These are phyloP conservation scores for Xylaria sp. DNA, from an alignment of 2,329 filamentous ascomycete genomes.

Conservation along the genomic window DNA sequence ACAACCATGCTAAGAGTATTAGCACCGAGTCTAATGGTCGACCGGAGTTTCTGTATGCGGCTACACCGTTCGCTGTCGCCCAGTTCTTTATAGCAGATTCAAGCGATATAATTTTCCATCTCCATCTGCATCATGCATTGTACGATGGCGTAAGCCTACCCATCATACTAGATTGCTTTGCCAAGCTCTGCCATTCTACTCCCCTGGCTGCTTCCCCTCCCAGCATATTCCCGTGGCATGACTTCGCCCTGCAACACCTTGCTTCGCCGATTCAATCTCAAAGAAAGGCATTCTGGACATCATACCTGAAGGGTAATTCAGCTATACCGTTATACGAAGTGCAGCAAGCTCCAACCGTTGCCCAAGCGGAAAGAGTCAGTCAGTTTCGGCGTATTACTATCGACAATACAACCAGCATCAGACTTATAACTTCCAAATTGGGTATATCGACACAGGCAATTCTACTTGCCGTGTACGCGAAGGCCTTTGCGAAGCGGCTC, in stretches of 20 bases:
- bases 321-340: neutral
- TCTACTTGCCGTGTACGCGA: constrained; percentile 78
- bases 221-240: constrained; percentile 43
- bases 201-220: neutral
- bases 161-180: constrained; percentile 63
- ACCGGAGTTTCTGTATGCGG: constrained; percentile 41
- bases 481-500: constrained; percentile 48
- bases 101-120: constrained; percentile 53
- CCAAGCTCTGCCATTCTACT: constrained; percentile 40
- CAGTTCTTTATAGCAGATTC: constrained; percentile 32
- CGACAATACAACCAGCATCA: constrained; percentile 37
- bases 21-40: constrained; percentile 37
- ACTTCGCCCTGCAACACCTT: constrained; percentile 42
- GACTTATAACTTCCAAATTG: constrained; percentile 43
- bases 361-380: constrained; percentile 23
- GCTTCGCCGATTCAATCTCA: constrained; percentile 27
- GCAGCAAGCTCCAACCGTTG: neutral
- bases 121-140: constrained; percentile 83
- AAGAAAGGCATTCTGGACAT: constrained; percentile 57
- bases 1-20: constrained; percentile 44
- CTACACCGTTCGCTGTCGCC: constrained; percentile 46
- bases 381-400: constrained; percentile 40
- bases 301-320: constrained; percentile 54
- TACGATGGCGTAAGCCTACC: constrained; percentile 88
- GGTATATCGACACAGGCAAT: constrained; percentile 78